These are phyloP conservation scores for Taphrina confusa DNA, from an alignment of 1,139 yeast genomes.

Conservation along the genomic window DNA sequence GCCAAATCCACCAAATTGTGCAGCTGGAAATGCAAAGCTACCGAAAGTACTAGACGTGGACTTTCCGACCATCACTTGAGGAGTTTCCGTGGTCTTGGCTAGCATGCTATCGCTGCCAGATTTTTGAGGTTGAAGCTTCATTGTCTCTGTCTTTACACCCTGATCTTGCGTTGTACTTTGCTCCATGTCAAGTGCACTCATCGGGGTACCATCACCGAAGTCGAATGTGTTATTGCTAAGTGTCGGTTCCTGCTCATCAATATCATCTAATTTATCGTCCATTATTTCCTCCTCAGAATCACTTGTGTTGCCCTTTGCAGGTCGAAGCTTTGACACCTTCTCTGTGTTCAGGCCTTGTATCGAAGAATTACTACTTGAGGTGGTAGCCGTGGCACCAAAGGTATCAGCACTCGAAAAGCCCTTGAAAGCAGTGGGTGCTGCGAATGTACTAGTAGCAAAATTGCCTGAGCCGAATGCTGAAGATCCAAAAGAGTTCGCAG, in stretches of 20 bases:
- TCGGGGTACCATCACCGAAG: neutral
- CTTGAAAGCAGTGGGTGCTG: neutral
- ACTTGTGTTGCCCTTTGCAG: neutral
- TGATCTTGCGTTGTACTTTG: too few species aligned
- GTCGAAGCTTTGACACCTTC: neutral
- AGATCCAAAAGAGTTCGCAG: constrained; percentile 6
- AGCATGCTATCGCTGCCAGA: too few species aligned
- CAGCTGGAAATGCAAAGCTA: neutral
- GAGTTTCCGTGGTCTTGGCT: too few species aligned
- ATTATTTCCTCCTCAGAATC: constrained; percentile 15
- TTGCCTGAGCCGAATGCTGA: constrained; percentile 14
- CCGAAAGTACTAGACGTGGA: neutral
- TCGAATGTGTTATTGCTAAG: neutral
- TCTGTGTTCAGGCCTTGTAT: too few species aligned
- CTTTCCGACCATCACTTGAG: too few species aligned
- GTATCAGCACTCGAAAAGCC: neutral
- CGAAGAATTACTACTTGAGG: neutral
- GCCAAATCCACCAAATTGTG: constrained; percentile 7
- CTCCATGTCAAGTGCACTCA: too few species aligned
- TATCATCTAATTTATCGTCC: constrained; percentile 19
- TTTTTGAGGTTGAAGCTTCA: too few species aligned
- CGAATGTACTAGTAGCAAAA: neutral
- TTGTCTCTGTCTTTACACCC: too few species aligned
- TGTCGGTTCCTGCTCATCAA: constrained; percentile 16
- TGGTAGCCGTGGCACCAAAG: neutral